Evolutionary conservation across 2,329 filamentous ascomycete genomes (phyloP).

Genomic region (Dactylellina parvicollis): DNA sequence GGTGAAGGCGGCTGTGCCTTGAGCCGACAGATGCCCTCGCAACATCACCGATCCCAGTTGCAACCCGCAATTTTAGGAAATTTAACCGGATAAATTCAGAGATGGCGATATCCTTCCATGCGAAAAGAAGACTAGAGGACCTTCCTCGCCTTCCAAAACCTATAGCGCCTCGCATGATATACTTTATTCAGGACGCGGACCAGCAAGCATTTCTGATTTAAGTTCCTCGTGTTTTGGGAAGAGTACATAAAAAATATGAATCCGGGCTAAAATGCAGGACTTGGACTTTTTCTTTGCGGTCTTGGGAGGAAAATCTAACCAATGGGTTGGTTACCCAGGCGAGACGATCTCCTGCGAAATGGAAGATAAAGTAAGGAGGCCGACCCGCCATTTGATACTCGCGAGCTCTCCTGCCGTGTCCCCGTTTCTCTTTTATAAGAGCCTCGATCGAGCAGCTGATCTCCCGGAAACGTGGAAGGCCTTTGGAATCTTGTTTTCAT

Average conservation of each 20-base stretch:
- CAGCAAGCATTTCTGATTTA: constrained; percentile 29
- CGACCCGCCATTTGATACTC: constrained; percentile 20
- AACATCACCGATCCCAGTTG: constrained; percentile 24
- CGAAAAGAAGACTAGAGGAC: constrained; percentile 4
- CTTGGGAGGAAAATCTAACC: constrained; percentile 17
- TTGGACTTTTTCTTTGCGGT: constrained; percentile 18
- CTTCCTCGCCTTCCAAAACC: constrained; percentile 3
- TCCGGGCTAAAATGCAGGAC: constrained; percentile 43
- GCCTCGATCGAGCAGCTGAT: constrained; percentile 37
- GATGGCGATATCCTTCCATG: constrained; percentile 18
- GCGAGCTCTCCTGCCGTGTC: constrained; percentile 19
- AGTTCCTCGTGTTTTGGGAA: constrained; percentile 15
- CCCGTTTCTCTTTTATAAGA: constrained; percentile 26
- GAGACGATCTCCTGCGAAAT: constrained; percentile 11
- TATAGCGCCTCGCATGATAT: constrained; percentile 35
- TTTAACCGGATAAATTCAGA: constrained; percentile 38
- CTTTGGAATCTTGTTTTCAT: constrained; percentile 17
- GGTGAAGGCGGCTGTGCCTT: constrained; percentile 31
- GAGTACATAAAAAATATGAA: constrained; percentile 4
- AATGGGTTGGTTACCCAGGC: constrained; percentile 36
- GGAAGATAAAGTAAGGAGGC: constrained; percentile 47
- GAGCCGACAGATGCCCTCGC: constrained; percentile 11
- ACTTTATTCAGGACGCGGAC: constrained; percentile 25
- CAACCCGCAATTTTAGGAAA: constrained; percentile 36
- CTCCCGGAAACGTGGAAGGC: constrained; percentile 43